phyloP scores from a whole-genome alignment of 345 rosid species.

The Hypericum perforatum region DNA sequence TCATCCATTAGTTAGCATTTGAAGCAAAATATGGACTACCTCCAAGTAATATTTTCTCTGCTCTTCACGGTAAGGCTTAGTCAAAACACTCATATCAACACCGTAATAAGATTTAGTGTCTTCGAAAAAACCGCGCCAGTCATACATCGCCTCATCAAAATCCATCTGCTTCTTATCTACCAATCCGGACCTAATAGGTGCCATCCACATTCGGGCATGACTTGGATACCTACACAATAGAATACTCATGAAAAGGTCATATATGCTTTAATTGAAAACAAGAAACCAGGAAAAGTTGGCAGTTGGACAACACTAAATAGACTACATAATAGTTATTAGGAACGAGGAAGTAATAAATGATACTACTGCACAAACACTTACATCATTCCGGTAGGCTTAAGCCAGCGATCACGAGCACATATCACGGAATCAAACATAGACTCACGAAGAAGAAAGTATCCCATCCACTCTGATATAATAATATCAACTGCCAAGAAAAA shows the following conservation, averaged over 20 bases:
- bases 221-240: slow-evolving; percentile 76
- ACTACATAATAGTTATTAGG: neutral
- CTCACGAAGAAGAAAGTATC: slow-evolving; percentile 88
- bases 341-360: too few species aligned
- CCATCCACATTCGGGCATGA: slow-evolving; percentile 99
- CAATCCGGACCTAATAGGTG: slow-evolving; percentile 68
- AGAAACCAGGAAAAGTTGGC: neutral
- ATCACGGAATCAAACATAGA: slow-evolving; percentile 99
- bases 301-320: neutral
- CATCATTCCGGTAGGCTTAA: slow-evolving; percentile 89
- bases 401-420: slow-evolving; percentile 94
- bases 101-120: slow-evolving; percentile 64
- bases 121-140: slow-evolving; percentile 61
- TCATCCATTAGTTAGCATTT: neutral
- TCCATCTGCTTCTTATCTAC: slow-evolving; percentile 56
- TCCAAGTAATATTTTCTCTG: slow-evolving; percentile 77
- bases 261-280: neutral
- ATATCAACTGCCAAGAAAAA: slow-evolving; percentile 71
- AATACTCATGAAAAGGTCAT: neutral
- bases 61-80: slow-evolving; percentile 65
- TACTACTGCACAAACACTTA: slow-evolving; percentile 22
- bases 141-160: slow-evolving; percentile 71
- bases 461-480: slow-evolving; percentile 99
- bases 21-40: slow-evolving; percentile 27
- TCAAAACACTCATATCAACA: slow-evolving; percentile 69